Evolutionary conservation across 2,329 filamentous ascomycete genomes (phyloP), one percentile per base, ranked within the genome.

Genomic region (Hypoxylon sp.): DNA sequence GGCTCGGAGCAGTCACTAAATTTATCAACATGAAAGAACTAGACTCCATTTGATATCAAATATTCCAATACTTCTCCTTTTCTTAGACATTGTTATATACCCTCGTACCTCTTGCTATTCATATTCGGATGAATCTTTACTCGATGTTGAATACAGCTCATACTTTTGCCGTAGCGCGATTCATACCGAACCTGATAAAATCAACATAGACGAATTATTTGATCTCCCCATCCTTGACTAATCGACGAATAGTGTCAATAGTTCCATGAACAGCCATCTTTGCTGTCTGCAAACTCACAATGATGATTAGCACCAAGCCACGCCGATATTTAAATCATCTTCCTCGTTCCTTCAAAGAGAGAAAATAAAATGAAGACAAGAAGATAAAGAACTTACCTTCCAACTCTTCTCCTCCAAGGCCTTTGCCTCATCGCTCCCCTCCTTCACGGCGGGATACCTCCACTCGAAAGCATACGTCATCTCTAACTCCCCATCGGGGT

Each of bases 401-500:
- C 70, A 73, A 62, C 74, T 75, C 22, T 71, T 64, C 46, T 75
- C 71, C 31, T 76, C 71, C 6, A 79, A 31, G 65, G 70, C 61
- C 22, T 63, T 69, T 2, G 71, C 75, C 63, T 74, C 71, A 5
- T 72, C 72, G 58, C 75, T 78, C 5, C 75, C 77, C 35, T 71
- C 73, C 11, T 63, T 42, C 1, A 80, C 69, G 2, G 72, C 73
- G 0, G 77, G 72, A 33, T 80, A 76, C 29, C 73, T 69, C 80
- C 79, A 81, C 70, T 77, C 78, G 57, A 81, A 81, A 3, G 73
- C 71, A 48, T 78, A 81, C 17, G 77, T 81, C 74, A 82, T 71
- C 3, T 78, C 29, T 47, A 81, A 51, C 11, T 76, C 75, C 0
- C 74, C 79, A 5, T 74, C 74, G 1, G 70, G 60, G 0, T 76